Conservation (phyloP, 2,329 filamentous ascomycete genomes). For the Aspergillus fumigatus region DNA sequence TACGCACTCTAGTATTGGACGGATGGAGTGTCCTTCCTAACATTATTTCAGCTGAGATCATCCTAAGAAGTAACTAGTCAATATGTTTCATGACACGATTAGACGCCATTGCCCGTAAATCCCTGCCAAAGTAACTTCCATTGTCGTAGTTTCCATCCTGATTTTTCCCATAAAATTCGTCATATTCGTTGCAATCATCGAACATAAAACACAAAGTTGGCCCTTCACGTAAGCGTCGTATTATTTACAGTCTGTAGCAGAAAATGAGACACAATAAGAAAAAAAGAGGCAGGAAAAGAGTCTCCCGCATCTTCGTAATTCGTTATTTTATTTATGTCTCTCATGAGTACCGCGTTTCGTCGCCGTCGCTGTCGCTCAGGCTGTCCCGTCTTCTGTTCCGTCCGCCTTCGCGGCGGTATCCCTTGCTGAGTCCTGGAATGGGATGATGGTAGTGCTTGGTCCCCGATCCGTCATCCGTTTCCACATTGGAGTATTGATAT, state of each 20-base stretch:
- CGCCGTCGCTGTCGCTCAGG: slow-evolving; percentile 51
- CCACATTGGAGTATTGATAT: slow-evolving; percentile 40
- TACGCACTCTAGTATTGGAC: background rate
- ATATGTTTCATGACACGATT: background rate
- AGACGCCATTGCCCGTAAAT: background rate
- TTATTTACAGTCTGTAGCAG: background rate
- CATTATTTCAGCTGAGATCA: background rate
- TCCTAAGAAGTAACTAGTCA: no score
- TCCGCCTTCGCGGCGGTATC: slow-evolving; percentile 35
- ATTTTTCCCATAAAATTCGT: background rate
- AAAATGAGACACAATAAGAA: background rate
- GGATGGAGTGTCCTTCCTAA: background rate
- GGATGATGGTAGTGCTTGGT: slow-evolving; percentile 55
- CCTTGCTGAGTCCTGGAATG: slow-evolving; percentile 50
- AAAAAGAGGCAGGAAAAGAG: background rate
- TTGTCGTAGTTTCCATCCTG: background rate
- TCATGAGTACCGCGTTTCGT: slow-evolving; percentile 29
- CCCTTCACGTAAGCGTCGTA: background rate
- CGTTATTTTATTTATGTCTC: background rate
- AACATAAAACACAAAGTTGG: background rate
- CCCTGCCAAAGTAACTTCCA: background rate
- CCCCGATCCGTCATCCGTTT: slow-evolving; percentile 41
- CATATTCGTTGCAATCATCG: background rate
- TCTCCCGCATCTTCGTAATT: background rate
- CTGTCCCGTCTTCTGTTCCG: slow-evolving; percentile 47